Percentiles rank a stretch among this genome's conserved stretches.
phyloP scores from a whole-genome alignment of 2,329 filamentous ascomycete species.

The Pseudogymnoascus sp. region DNA sequence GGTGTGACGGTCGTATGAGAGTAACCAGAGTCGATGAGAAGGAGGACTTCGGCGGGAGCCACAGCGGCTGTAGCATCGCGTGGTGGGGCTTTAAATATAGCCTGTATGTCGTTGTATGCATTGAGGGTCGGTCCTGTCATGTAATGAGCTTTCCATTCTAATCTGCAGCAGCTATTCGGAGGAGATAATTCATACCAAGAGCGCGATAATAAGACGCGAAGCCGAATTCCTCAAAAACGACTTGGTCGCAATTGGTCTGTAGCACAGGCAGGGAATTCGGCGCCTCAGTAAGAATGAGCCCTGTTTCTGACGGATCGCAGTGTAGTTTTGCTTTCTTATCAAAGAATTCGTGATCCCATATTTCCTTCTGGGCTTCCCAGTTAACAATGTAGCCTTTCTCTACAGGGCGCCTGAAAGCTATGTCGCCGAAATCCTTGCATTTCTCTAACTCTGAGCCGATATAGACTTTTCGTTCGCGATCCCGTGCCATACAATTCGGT shows the following conservation, averaged over 20 bases:
- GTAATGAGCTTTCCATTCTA: constrained; percentile 13
- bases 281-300: constrained; percentile 76
- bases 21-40: constrained; percentile 87
- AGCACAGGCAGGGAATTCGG: constrained; percentile 74
- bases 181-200: constrained; percentile 44
- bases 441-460: constrained; percentile 70
- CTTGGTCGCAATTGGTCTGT: constrained; percentile 88
- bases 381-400: constrained; percentile 94
- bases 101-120: constrained; percentile 72
- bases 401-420: constrained; percentile 78
- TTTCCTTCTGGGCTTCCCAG: constrained; percentile 92
- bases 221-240: constrained; percentile 94
- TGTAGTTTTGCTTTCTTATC: constrained; percentile 57
- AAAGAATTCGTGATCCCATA: constrained; percentile 89
- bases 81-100: constrained; percentile 56
- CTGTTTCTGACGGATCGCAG: constrained; percentile 74
- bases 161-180: neutral
- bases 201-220: constrained; percentile 80
- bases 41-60: constrained; percentile 68
- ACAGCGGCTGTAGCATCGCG: constrained; percentile 37
- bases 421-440: constrained; percentile 84
- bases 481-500: constrained; percentile 83
- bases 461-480: constrained; percentile 71
- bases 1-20: constrained; percentile 90
- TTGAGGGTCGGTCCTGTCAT: constrained; percentile 62